phyloP scores from a whole-genome alignment of 2,329 filamentous ascomycete species.

The Alternaria ethzedia region DNA sequence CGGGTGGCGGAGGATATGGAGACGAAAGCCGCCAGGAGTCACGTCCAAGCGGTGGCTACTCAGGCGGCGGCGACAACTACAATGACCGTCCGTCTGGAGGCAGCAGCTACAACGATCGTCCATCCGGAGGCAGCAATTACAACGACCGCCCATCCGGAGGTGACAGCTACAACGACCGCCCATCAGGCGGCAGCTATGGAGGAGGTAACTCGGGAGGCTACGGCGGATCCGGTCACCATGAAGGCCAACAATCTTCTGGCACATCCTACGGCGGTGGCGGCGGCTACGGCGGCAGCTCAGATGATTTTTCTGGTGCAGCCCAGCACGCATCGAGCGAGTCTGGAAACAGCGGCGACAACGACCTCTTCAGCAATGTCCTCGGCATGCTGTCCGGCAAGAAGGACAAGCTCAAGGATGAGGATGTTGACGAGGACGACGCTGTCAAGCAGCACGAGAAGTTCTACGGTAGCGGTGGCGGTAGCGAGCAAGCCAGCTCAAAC shows the following conservation, averaged over 20 bases:
- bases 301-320: constrained; percentile 62
- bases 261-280: constrained; percentile 52
- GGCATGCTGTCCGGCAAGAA: constrained; percentile 62
- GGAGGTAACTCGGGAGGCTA: constrained; percentile 24
- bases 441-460: constrained; percentile 77
- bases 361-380: constrained; percentile 64
- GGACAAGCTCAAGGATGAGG: constrained; percentile 56
- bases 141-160: constrained; percentile 3
- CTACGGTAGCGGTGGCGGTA: constrained; percentile 62
- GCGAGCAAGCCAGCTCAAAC: constrained; percentile 53
- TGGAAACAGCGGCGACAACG: constrained; percentile 56
- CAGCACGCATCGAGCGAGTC: constrained; percentile 63
- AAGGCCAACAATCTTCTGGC: constrained; percentile 47
- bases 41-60: not conserved
- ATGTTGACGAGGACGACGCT: constrained; percentile 69
- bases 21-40: constrained; percentile 7
- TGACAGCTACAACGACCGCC: constrained; percentile 24
- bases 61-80: constrained; percentile 2
- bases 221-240: constrained; percentile 29
- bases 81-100: constrained; percentile 28
- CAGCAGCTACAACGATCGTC: constrained; percentile 24
- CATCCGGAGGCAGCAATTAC: constrained; percentile 20
- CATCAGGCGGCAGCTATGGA: constrained; percentile 25
- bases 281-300: constrained; percentile 45
- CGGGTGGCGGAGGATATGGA: constrained; percentile 11